These are phyloP conservation scores for Backusella tuberculispora DNA, from an alignment of 192 early-diverging fungal genomes.

Conservation along the genomic window DNA sequence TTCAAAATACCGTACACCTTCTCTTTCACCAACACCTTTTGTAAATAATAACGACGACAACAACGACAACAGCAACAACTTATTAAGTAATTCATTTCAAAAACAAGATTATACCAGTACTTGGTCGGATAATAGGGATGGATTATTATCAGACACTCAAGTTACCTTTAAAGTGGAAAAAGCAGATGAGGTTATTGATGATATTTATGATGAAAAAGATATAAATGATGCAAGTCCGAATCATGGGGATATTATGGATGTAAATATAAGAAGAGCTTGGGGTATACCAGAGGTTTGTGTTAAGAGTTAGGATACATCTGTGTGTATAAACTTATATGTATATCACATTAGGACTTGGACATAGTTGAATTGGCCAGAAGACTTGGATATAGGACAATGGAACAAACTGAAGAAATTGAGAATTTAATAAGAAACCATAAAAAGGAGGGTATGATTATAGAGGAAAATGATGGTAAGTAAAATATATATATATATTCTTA, in stretches of 20 bases:
- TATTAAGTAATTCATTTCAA: background rate
- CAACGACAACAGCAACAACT: background rate
- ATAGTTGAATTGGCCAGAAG: conserved; percentile 32
- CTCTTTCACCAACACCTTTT: background rate
- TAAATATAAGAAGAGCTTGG: conserved; percentile 11
- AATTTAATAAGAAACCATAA: conserved; percentile 9
- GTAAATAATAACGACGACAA: background rate
- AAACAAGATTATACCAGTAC: background rate
- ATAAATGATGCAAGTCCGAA: conserved; percentile 21
- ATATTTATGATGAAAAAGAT: conserved; percentile 32
- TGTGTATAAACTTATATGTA: background rate
- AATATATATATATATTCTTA: background rate
- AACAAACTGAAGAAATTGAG: conserved; percentile 31
- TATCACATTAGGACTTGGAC: conserved; percentile 17
- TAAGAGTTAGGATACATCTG: background rate
- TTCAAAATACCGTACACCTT: background rate
- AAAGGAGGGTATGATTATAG: conserved; percentile 17
- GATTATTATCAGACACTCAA: too few species aligned
- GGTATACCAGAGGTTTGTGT: conserved; percentile 31
- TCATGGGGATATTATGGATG: conserved; percentile 21
- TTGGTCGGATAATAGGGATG: background rate
- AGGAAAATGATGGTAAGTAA: conserved; percentile 31
- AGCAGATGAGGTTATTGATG: conserved; percentile 18
- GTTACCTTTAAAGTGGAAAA: background rate
- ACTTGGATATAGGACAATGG: conserved; percentile 24